Conservation (phyloP, 2,329 filamentous ascomycete species). For the Mollisiaceae sp. region DNA sequence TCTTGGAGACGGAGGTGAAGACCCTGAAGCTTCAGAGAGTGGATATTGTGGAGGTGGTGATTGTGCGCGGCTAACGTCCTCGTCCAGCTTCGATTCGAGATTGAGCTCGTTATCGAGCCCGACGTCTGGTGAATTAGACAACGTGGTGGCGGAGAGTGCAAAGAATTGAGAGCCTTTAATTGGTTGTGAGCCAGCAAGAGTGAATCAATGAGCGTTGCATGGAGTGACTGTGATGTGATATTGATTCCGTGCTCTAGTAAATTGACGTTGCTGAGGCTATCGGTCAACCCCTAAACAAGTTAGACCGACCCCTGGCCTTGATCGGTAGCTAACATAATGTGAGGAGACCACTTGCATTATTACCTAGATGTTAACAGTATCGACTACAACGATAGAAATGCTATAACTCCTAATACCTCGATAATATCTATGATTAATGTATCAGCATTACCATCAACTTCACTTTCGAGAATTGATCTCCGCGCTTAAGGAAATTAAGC, state of each 20-base stretch:
- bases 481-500: constrained; percentile 7
- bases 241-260: background rate
- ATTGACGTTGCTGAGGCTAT: constrained; percentile 8
- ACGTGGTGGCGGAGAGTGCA: constrained; percentile 47
- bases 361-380: background rate
- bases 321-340: background rate
- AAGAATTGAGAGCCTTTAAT: constrained; percentile 10
- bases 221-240: constrained; percentile 6
- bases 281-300: background rate
- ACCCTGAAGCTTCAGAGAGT: constrained; percentile 55
- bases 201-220: constrained; percentile 15
- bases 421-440: background rate
- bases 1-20: constrained; percentile 49
- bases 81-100: constrained; percentile 43
- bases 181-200: constrained; percentile 8
- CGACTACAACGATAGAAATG: background rate
- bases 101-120: constrained; percentile 41
- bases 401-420: background rate
- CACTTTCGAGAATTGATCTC: background rate
- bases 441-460: background rate
- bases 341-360: background rate
- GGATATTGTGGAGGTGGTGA: constrained; percentile 67
- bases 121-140: constrained; percentile 53
- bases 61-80: constrained; percentile 46
- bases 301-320: constrained; percentile 5